Evolutionary conservation across 805 yeast genomes (phyloP), one percentile per base, ranked within the genome.

Genomic region (Pichia insulana): DNA sequence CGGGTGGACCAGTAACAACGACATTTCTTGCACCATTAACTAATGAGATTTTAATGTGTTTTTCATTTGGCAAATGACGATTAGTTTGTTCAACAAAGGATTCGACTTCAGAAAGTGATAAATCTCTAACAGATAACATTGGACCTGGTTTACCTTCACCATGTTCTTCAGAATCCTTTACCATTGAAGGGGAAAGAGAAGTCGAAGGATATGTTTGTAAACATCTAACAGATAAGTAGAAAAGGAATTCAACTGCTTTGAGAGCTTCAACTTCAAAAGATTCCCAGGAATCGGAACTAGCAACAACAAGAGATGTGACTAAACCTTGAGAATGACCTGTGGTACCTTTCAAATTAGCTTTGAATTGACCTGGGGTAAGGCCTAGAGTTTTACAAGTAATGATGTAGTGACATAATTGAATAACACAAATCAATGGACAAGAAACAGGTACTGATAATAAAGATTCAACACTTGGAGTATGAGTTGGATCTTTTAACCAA

Each of bases 81-180:
- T 92, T 92, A 46, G 99, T 92, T 63, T 77, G 78, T 48, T 80
- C 83, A 51, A 92, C 84, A 60, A 73, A 87, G 43, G 62, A 63
- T 64, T 87, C 81, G 44, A 90, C 92, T 67, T 86, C 89, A 34
- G 76, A 80, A 53, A 73, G 69, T 17, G 94, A 75, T 58, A 92
- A 74, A 63, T 89, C 96, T 63, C 96, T 80, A 48, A 92, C 76
- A 10, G 97, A 83, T 62, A 92, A 76, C 99, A 92, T 92, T 52
- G 98, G 98, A 51, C 95, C 83, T 49, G 98, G 98, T 55, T 76
- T 73, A 55, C 99, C 98, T 70, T 92, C 99, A 55, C 90, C 90
- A 60, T 87, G 81, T 57, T 86, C 94, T 60, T 83, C 78, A 20
- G 95, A 83, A 65, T 92, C 98, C 62, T 86, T 86, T 53, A 89